Evolutionary conservation across 805 yeast genomes (phyloP), one percentile per base, ranked within the genome.

Genomic region (Yamadazyma endophytica): DNA sequence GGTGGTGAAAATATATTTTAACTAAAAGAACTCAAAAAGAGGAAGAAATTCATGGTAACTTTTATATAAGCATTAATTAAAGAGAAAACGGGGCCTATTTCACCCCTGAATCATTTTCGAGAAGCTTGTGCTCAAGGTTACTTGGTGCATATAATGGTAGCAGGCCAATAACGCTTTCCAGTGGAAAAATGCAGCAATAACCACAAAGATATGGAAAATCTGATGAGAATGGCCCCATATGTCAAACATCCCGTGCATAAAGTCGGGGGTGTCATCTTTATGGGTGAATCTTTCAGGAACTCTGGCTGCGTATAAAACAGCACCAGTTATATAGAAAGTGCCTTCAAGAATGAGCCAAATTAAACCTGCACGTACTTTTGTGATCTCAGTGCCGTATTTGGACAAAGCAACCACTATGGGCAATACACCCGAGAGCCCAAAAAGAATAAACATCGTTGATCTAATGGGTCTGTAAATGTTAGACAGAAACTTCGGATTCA

Each of bases 161-260:
- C 85, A 68, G 6, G 64, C 65, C 3, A 75, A 49, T 21, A 87
- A 59, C 0, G 81, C 94, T 33, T 46, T 63, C 55, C 82, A 75
- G 57, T 88, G 96, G 35, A 81, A 81, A 33, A 60, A 63, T 0
- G 95, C 83, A 9, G 94, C 95, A 9, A 78, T 43, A 0, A 85
- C 88, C 6, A 86, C 95, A 46, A 82, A 54, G 7, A 82, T 55
- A 52, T 86, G 95, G 50, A 87, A 86, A 7, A 87, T 69, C 50
- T 87, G 96, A 52, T 87, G 96, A 5, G 94, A 82, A 43, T 83
- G 82, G 1, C 95, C 95, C 56, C 75, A 68, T 8, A 75, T 47
- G 44, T 86, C 95, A 50, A 70, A 83, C 13, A 23, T 43, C 2
- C 66, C 67, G 1, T 46, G 35, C n/a, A n/a, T n/a, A n/a, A n/a